These are phyloP conservation scores for Metschnikowia koreensis DNA, from an alignment of 805 yeast genomes.

Conservation along the genomic window DNA sequence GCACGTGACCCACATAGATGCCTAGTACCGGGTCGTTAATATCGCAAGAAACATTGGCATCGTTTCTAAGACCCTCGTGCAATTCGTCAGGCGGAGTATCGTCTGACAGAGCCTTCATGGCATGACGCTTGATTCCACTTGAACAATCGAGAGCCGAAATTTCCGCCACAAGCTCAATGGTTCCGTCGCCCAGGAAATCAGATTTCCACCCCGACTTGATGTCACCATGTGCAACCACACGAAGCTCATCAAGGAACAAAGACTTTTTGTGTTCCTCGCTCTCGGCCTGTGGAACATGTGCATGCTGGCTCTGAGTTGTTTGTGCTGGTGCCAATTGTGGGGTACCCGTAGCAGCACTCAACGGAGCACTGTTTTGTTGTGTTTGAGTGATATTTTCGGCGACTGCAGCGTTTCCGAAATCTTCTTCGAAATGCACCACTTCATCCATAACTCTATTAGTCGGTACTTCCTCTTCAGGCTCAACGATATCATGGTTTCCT, in stretches of 20 bases:
- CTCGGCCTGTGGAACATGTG: not conserved
- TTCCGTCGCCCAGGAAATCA: constrained; percentile 77
- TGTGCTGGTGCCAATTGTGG: not conserved
- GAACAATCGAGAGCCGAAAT: constrained; percentile 58
- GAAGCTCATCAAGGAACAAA: constrained; percentile 67
- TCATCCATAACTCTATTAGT: constrained; percentile 18
- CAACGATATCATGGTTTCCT: constrained; percentile 14
- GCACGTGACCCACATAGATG: constrained; percentile 67
- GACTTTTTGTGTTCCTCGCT: not conserved
- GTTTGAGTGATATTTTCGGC: not conserved
- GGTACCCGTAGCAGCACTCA: not conserved
- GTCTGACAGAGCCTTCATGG: constrained; percentile 43
- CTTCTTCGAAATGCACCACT: constrained; percentile 18
- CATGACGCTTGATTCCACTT: constrained; percentile 48
- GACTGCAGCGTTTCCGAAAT: constrained; percentile 10
- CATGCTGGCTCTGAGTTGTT: not conserved
- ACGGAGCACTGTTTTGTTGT: not conserved
- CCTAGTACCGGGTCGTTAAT: constrained; percentile 81
- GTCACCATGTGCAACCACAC: constrained; percentile 76
- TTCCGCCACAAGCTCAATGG: constrained; percentile 75
- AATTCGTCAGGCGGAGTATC: constrained; percentile 26
- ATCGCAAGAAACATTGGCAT: constrained; percentile 70
- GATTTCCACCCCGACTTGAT: constrained; percentile 93
- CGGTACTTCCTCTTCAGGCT: constrained; percentile 14
- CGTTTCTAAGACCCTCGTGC: constrained; percentile 30